Conservation (phyloP, 805 yeast species). For the Saturnispora silvae region DNA sequence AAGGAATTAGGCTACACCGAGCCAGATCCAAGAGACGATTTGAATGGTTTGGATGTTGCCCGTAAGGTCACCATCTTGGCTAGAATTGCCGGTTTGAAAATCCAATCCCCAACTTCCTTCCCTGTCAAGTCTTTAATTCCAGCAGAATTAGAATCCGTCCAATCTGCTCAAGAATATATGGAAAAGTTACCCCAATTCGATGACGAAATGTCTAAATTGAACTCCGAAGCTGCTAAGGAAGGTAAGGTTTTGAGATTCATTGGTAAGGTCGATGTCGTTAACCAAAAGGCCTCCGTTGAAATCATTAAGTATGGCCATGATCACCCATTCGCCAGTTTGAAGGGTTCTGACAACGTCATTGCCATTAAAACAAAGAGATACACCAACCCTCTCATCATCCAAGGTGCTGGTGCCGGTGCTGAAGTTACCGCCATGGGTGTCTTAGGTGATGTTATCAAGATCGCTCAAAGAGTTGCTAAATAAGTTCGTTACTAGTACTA, state of each 20-base stretch:
- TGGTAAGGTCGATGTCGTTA: constrained; percentile 74
- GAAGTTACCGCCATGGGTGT: constrained; percentile 73
- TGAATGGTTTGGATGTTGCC: constrained; percentile 96
- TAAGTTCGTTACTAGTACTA: too few species aligned
- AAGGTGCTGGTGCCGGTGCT: constrained; percentile 94
- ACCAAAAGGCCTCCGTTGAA: constrained; percentile 69
- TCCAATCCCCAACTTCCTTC: constrained; percentile 84
- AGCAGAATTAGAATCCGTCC: constrained; percentile 61
- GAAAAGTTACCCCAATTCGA: constrained; percentile 76
- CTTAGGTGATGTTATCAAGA: constrained; percentile 83
- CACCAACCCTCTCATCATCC: constrained; percentile 84
- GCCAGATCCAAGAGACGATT: constrained; percentile 98
- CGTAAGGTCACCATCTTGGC: constrained; percentile 95
- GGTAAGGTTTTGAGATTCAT: constrained; percentile 88
- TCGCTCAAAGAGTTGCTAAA: constrained; percentile 72
- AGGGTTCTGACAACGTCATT: constrained; percentile 94
- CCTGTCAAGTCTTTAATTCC: constrained; percentile 93
- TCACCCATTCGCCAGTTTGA: constrained; percentile 92
- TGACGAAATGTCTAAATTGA: constrained; percentile 61
- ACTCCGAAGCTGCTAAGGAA: constrained; percentile 71
- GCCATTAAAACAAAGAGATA: constrained; percentile 88
- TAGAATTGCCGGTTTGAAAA: constrained; percentile 77
- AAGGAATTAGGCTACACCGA: constrained; percentile 92
- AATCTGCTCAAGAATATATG: constrained; percentile 70
- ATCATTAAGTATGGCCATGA: constrained; percentile 76